Base-by-base conservation (phyloP, 2,329 filamentous ascomycete species). In the Aquanectria penicillioides region DNA sequence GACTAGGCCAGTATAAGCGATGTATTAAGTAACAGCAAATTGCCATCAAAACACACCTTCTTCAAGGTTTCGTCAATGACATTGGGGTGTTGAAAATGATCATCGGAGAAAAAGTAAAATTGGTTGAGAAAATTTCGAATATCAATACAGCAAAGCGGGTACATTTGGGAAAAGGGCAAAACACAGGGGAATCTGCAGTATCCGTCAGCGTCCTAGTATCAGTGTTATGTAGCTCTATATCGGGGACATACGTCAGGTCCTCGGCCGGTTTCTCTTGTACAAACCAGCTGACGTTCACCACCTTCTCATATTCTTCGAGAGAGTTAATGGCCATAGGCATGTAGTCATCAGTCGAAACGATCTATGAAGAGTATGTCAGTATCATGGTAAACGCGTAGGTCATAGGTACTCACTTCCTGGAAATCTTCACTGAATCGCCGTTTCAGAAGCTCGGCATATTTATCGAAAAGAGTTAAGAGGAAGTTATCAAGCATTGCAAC, bases 281-380 rank as follows among this genome's bases (percentile, higher is more conserved):
- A 74, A 97, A 98, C 94, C 94, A 99, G 78, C 91, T 97, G 59
- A 98, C 93, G 61, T 93, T 95, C 64, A 97, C 87, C 29, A 99
- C 94, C 71, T 97, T 97, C 69, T 96, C 92, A 72, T 97, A 98
- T 71, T 98, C 94, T 69, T 97, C 94, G 13, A 84, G 78, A 17
- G 90, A 93, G 69, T 93, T 92, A 74, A 98, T 97, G 2, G 93
- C 92, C 95, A 99, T 98, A 3, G 95, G 96, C 94, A 99, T 99
- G 77, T 99, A 99, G 76, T 99, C 95, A 74, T 99, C 95, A 1
- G 93, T 97, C n/a, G 92, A 88, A 13, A 89, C 86, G 68, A 89
- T 89, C 84, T 87, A 43, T 20, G 13, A 33, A n/a, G 10, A 31
- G 8, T n/a, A 13, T 13, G 31, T 70, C 12, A 66, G 64, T 6